A percentile compares a stretch with the other conserved stretches of the same genome.
phyloP scores from a whole-genome alignment of 345 rosid genomes.

The Alliaria petiolata region DNA sequence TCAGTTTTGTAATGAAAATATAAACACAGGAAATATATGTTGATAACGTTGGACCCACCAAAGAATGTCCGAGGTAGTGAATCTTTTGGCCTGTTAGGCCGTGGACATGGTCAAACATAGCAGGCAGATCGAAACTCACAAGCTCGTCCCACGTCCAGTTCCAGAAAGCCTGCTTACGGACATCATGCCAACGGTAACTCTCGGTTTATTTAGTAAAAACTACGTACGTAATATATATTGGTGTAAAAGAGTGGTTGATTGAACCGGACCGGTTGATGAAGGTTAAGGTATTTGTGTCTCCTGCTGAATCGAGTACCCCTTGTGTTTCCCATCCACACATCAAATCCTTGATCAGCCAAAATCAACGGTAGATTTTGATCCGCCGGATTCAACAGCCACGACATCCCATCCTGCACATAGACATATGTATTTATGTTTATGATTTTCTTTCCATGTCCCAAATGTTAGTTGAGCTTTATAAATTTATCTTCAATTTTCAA shows the following conservation, averaged over 20 bases:
- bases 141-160: slow-evolving; percentile 96
- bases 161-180: slow-evolving; percentile 64
- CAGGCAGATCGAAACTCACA: slow-evolving; percentile 65
- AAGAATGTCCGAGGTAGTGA: slow-evolving; percentile 87
- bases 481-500: neutral
- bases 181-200: neutral
- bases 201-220: neutral
- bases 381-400: slow-evolving; percentile 87
- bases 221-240: neutral
- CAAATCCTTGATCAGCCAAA: slow-evolving; percentile 86
- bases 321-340: slow-evolving; percentile 85
- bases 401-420: slow-evolving; percentile 84
- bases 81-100: slow-evolving; percentile 61
- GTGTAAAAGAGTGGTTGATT: neutral
- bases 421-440: too few species aligned
- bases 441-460: neutral
- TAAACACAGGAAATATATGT: neutral
- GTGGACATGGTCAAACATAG: slow-evolving; percentile 58
- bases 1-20: neutral
- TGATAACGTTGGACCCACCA: slow-evolving; percentile 41
- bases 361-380: slow-evolving; percentile 77
- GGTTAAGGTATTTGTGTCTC: slow-evolving; percentile 52
- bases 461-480: neutral
- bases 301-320: slow-evolving; percentile 83
- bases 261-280: slow-evolving; percentile 40